These are phyloP conservation scores for Didymella arachidicola DNA, from an alignment of 2,329 filamentous ascomycete genomes.

Conservation along the genomic window DNA sequence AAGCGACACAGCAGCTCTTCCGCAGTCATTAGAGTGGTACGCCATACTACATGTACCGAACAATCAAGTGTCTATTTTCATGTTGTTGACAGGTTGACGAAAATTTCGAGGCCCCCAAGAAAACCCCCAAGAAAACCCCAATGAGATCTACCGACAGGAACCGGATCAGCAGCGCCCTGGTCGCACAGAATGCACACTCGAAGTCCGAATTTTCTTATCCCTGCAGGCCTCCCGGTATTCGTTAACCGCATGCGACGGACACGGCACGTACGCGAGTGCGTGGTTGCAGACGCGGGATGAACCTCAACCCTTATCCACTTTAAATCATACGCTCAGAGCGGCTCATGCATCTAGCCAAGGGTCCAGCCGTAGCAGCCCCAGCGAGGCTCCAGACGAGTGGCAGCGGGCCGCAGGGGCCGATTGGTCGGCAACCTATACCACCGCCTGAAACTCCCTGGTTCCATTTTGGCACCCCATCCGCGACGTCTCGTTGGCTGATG, in stretches of 20 bases:
- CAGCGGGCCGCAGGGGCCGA: conserved; percentile 23
- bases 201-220: conserved; percentile 11
- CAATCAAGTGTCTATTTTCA: not conserved
- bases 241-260: conserved; percentile 13
- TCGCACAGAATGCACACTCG: conserved; percentile 3
- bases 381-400: conserved; percentile 11
- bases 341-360: conserved; percentile 21
- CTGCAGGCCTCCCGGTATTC: conserved; percentile 5
- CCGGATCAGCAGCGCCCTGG: conserved; percentile 16
- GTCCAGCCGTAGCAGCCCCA: conserved; percentile 19
- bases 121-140: not conserved
- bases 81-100: not conserved
- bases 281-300: conserved; percentile 13
- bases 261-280: conserved; percentile 10
- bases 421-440: not conserved
- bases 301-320: conserved; percentile 14
- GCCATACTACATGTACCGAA: not conserved
- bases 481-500: conserved; percentile 18
- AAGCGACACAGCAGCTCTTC: not conserved
- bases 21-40: conserved; percentile 1
- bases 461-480: conserved; percentile 12
- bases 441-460: not conserved
- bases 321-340: conserved; percentile 17
- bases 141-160: conserved; percentile 5
- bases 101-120: conserved; percentile 3